These are phyloP conservation scores for Umbilicus rupestris DNA, from an alignment of 164 flowering plant species.

Conservation along the genomic window DNA sequence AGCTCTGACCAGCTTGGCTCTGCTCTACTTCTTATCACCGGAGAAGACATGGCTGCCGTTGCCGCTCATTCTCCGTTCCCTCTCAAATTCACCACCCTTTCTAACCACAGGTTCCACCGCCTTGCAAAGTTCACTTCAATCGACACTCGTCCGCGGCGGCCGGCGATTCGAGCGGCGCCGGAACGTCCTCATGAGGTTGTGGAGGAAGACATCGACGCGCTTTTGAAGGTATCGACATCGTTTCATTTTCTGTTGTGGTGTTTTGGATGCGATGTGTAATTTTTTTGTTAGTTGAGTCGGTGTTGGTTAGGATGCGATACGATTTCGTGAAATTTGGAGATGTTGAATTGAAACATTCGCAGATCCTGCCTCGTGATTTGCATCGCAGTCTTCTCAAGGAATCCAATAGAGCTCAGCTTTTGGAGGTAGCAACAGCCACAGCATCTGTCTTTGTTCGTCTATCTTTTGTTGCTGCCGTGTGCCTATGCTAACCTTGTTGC, in stretches of 20 bases:
- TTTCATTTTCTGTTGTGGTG: neutral
- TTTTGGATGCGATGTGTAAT: too few species aligned
- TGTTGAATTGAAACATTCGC: constrained; percentile 7
- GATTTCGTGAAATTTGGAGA: neutral
- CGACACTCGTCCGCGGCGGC: neutral
- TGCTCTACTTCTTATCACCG: too few species aligned
- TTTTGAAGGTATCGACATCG: constrained; percentile 16
- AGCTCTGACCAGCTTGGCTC: too few species aligned
- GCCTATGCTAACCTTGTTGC: neutral
- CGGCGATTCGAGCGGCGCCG: neutral
- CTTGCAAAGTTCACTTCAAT: too few species aligned
- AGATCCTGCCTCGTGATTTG: constrained; percentile 61
- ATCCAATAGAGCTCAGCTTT: constrained; percentile 33
- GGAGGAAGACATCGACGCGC: constrained; percentile 23
- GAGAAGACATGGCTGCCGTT: too few species aligned
- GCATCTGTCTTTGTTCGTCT: neutral
- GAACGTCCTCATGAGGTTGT: neutral
- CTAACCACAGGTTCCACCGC: too few species aligned
- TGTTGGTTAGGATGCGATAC: too few species aligned
- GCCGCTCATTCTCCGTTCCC: too few species aligned
- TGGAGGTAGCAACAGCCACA: constrained; percentile 35
- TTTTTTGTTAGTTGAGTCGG: too few species aligned
- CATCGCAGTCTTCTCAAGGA: constrained; percentile 34
- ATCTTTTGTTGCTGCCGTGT: neutral
- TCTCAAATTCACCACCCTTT: neutral